Evolutionary conservation across 225 moss, liverwort and hornwort genomes (phyloP).

Genomic region (Lunularia cruciata): DNA sequence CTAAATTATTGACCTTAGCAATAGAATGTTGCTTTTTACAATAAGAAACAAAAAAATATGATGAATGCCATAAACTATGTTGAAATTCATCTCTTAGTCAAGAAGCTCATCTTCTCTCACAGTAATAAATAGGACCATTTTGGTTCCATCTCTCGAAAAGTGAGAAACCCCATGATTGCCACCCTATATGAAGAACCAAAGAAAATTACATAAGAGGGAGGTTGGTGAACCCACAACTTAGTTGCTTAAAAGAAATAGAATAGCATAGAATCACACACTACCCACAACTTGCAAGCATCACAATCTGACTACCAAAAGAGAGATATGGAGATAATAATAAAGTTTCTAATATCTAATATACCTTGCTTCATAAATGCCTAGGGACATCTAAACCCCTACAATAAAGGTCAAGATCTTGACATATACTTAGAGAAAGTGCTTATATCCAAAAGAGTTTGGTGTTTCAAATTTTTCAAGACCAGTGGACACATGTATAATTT

Average conservation of each 20-base stretch:
- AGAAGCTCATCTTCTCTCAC: slow-evolving; percentile 49
- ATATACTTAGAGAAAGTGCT: no score
- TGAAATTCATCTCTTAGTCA: slow-evolving; percentile 20
- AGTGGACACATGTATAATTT: no score
- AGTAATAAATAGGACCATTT: slow-evolving; percentile 56
- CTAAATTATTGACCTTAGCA: no score
- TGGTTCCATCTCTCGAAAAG: slow-evolving; percentile 75
- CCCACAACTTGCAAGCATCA: not conserved
- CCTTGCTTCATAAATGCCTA: no score
- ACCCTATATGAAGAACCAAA: slow-evolving; percentile 47
- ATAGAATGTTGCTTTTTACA: not conserved
- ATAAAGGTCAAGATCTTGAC: no score
- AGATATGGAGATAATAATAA: no score
- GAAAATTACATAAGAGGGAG: slow-evolving; percentile 19
- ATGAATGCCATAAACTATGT: not conserved
- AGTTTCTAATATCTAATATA: no score
- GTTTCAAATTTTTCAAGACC: no score
- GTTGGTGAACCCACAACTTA: not conserved
- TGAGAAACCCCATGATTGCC: slow-evolving; percentile 69
- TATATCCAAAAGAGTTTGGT: no score
- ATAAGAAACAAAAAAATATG: not conserved
- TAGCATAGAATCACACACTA: not conserved
- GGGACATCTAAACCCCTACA: no score
- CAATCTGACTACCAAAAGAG: no score
- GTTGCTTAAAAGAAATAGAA: not conserved